A percentile compares a stretch with the other conserved stretches of the same genome.
Conservation (phyloP, 441 rosid genomes). For the Syzygium malaccense region DNA sequence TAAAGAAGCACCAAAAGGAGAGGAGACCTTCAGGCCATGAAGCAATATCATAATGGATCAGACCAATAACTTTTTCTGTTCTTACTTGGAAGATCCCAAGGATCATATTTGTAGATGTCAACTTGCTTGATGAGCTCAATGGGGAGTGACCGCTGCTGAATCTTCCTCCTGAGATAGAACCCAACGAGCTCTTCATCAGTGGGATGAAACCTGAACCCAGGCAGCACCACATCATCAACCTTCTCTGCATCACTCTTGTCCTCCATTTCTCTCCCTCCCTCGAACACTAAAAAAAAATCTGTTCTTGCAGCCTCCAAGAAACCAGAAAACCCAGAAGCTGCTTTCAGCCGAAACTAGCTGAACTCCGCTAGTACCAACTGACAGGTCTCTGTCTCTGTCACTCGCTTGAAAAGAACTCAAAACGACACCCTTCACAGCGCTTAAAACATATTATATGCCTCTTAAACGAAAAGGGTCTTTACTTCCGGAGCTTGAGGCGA, state of each 20-base stretch:
- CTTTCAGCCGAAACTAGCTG: background rate
- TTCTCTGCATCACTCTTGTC: constrained; percentile 45
- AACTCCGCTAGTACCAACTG: background rate
- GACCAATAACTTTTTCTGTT: background rate
- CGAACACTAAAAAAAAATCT: background rate
- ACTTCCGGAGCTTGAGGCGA: constrained; percentile 29
- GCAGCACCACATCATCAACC: constrained; percentile 67
- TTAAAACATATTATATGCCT: constrained; percentile 11
- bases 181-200: constrained; percentile 95
- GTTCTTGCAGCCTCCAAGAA: background rate
- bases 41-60: background rate
- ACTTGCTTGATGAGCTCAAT: constrained; percentile 90
- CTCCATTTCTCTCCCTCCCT: constrained; percentile 30
- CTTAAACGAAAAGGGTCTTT: constrained; percentile 14
- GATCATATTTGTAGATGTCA: constrained; percentile 82
- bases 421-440: background rate
- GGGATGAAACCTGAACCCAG: constrained; percentile 92
- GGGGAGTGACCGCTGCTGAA: constrained; percentile 55
- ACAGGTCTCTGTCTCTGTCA: background rate
- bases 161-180: constrained; percentile 71
- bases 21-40: background rate
- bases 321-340: background rate
- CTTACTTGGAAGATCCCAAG: constrained; percentile 99
- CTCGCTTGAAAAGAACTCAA: background rate
- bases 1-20: background rate